Base-by-base conservation (phyloP, 1,284 basidiomycete genomes). In the Melampsora americana region DNA sequence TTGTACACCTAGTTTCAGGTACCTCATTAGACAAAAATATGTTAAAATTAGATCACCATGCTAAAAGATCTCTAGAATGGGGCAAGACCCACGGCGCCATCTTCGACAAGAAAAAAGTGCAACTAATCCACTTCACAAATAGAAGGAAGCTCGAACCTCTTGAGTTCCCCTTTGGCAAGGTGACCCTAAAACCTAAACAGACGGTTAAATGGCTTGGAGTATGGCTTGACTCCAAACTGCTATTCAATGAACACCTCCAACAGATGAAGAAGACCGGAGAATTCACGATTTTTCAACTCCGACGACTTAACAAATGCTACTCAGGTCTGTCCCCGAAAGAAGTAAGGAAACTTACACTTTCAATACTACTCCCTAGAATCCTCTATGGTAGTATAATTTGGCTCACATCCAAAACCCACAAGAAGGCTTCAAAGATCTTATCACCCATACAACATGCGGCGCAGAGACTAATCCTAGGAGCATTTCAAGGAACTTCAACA, bases 61-160 rank as follows among this genome's bases (percentile, higher is more conserved):
- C 23, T 1, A 18, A 18, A 11, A 61, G 32, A 20, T 71, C 59
- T 20, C 39, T 46, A 23, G 20, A 44, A 23, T 64, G 69, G 59
- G 60, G 46, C 3, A 12, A 50, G 18, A 28, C 23, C 16, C 11
- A 62, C 5, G 60, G 69, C 3, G 69, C 59, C 9, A 44, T 71
- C 42, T 60, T 69, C 26, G 68, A 69, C 20, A n/a, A 56, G 39
- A 59, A 69, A 35, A 69, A 69, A 42, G 12, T 39, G 3, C 20
- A 26, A n/a, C 30, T 69, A 2, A 69, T 69, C 48, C 48, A 20
- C 9, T 68, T 68, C 46, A 48, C 66, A 2, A 18, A 20, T 3
- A 20, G 46, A 50, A 68, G n/a, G 28, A 46, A 53, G 5, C 3
- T 68, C 46, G 23, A 46, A 46, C 7, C 18, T 12, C 46, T 46